A percentile compares a stretch with the other conserved stretches of the same genome.
phyloP scores from a whole-genome alignment of 495 filamentous ascomycete species.

The Podospora sp. region DNA sequence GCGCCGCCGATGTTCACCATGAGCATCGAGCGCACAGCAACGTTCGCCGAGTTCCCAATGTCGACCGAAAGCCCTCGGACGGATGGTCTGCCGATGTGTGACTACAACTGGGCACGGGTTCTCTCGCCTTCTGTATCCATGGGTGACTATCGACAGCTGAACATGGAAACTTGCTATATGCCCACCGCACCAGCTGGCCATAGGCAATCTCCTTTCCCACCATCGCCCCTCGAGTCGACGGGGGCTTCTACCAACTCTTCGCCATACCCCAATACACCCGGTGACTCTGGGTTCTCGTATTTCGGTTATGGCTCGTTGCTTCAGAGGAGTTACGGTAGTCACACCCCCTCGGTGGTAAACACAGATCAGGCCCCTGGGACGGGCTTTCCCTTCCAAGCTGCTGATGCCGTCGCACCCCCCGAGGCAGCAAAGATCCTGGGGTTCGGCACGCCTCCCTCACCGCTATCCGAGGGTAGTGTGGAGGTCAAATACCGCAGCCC shows the following conservation, averaged over 20 bases:
- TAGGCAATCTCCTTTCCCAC: not conserved
- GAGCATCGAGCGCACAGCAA: no score
- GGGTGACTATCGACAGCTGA: not conserved
- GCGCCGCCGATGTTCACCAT: no score
- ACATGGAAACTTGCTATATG: not conserved
- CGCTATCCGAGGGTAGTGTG: not conserved
- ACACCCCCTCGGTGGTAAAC: not conserved
- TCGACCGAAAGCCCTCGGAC: no score
- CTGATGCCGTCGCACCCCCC: not conserved
- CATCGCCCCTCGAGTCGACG: not conserved
- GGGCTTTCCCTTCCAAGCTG: not conserved
- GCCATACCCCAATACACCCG: not conserved
- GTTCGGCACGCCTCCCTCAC: not conserved
- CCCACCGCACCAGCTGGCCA: not conserved
- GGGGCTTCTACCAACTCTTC: not conserved
- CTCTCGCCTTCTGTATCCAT: not conserved
- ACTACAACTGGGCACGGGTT: no score
- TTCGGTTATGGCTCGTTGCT: not conserved
- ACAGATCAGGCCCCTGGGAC: not conserved
- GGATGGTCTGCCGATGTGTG: no score
- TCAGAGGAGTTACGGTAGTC: not conserved
- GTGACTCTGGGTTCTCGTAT: not conserved
- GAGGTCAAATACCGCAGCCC: not conserved
- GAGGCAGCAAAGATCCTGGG: not conserved
- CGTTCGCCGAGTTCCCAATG: no score